A percentile compares a stretch with the other conserved stretches of the same genome.
Conservation (phyloP, 2,329 filamentous ascomycete species). For the Fusarium oligoseptatum region DNA sequence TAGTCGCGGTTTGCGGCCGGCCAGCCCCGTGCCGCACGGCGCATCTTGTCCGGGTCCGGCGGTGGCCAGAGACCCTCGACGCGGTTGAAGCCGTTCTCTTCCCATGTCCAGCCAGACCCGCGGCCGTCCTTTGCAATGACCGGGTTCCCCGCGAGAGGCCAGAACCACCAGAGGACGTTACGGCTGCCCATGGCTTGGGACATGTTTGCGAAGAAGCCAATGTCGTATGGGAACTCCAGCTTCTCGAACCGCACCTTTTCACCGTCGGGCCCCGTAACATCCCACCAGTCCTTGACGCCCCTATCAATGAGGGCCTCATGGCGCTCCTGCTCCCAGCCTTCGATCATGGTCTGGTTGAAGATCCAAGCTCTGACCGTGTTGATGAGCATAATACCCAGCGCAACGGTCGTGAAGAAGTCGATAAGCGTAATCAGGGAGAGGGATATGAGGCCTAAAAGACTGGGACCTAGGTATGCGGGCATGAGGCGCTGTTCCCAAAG, state of each 20-base stretch:
- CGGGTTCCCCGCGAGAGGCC: constrained; percentile 72
- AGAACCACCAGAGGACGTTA: constrained; percentile 77
- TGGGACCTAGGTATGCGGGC: constrained; percentile 81
- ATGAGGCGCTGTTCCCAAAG: constrained; percentile 76
- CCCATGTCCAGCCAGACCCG: constrained; percentile 71
- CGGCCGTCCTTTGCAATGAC: constrained; percentile 53
- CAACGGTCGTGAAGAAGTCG: constrained; percentile 71
- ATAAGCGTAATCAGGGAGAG: constrained; percentile 72
- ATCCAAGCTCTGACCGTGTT: constrained; percentile 72
- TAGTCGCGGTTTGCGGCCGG: constrained; percentile 55
- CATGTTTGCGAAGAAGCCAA: constrained; percentile 81
- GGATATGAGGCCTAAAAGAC: constrained; percentile 67
- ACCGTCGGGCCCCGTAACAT: constrained; percentile 51
- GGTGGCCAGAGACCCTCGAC: constrained; percentile 72
- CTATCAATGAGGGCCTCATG: constrained; percentile 70
- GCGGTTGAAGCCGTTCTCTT: constrained; percentile 84
- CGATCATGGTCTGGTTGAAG: constrained; percentile 84
- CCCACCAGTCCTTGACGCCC: constrained; percentile 61
- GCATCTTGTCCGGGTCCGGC: constrained; percentile 71
- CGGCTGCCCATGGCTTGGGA: constrained; percentile 79
- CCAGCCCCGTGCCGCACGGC: constrained; percentile 56
- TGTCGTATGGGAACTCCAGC: constrained; percentile 86
- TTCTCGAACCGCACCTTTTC: constrained; percentile 65
- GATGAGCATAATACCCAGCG: constrained; percentile 74
- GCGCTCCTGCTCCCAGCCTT: constrained; percentile 79